A percentile compares a stretch with the other conserved stretches of the same genome.
Conservation (phyloP, 192 early-diverging fungal genomes). For the Backusella parvicylindrica region DNA sequence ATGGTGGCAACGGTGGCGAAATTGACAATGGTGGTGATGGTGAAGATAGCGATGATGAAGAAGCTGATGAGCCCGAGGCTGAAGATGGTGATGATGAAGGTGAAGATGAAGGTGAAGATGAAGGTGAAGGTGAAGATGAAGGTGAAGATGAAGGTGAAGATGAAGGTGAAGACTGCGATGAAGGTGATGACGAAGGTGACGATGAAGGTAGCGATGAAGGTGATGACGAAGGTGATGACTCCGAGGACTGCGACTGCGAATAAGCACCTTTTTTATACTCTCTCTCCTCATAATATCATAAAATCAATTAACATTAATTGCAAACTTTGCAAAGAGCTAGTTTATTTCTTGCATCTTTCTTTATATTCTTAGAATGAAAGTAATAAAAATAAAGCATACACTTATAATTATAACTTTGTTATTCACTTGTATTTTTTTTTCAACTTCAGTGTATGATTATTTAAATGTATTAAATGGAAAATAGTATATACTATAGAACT, state of each 20-base stretch:
- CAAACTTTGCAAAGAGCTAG: conserved; percentile 1
- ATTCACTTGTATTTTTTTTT: too few species aligned
- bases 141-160: neutral
- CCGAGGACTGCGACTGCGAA: neutral
- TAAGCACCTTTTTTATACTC: neutral
- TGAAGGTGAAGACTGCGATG: neutral
- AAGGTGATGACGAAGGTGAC: neutral
- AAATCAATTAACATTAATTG: neutral
- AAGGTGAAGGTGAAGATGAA: neutral
- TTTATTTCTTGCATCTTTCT: conserved; percentile 1
- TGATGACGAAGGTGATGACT: neutral
- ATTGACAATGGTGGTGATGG: neutral
- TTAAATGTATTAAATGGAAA: too few species aligned
- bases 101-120: neutral
- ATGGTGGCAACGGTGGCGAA: neutral
- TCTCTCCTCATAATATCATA: neutral
- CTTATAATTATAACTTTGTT: neutral
- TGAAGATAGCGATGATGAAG: neutral
- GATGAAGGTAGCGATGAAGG: neutral
- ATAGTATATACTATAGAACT: too few species aligned
- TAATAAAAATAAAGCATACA: neutral
- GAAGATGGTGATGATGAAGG: neutral
- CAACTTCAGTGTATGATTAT: too few species aligned
- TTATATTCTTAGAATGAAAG: conserved; percentile 3
- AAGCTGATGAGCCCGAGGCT: too few species aligned